These are phyloP conservation scores for Neonectria ditissima DNA, from an alignment of 2,329 filamentous ascomycete genomes.

Conservation along the genomic window DNA sequence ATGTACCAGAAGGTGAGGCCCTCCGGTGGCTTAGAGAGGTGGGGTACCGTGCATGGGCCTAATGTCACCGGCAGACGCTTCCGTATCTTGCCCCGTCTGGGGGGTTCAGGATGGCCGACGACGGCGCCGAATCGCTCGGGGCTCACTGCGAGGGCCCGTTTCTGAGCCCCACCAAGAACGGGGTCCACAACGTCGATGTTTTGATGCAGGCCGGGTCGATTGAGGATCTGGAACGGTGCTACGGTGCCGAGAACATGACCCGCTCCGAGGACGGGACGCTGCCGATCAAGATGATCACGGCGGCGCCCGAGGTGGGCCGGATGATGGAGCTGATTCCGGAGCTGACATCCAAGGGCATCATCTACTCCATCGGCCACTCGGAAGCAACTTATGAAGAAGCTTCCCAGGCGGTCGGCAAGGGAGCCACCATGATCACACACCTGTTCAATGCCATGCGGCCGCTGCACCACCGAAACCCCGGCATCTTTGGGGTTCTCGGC, in stretches of 20 bases:
- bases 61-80: conserved; percentile 63
- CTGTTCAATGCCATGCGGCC: conserved; percentile 95
- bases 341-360: conserved; percentile 73
- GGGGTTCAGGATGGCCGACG: conserved; percentile 65
- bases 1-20: conserved; percentile 78
- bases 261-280: conserved; percentile 51
- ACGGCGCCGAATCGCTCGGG: conserved; percentile 88
- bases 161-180: conserved; percentile 84
- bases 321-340: conserved; percentile 77
- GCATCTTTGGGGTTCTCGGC: conserved; percentile 88
- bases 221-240: conserved; percentile 75
- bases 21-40: conserved; percentile 16
- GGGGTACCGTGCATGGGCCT: conserved; percentile 39
- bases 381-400: conserved; percentile 89
- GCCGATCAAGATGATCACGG: conserved; percentile 83
- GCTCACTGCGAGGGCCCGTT: conserved; percentile 95
- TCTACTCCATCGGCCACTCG: conserved; percentile 86
- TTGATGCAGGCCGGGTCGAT: conserved; percentile 74
- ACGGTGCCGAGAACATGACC: conserved; percentile 77
- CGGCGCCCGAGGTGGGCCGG: conserved; percentile 82
- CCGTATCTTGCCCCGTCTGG: conserved; percentile 83
- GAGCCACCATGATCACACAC: conserved; percentile 91
- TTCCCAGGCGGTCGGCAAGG: conserved; percentile 75
- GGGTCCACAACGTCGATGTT: conserved; percentile 82
- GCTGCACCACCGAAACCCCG: conserved; percentile 90